Evolutionary conservation across 83 land plant species (phyloP), one percentile per base, ranked within the genome.

Genomic region (Diphasiastrum complanatum): DNA sequence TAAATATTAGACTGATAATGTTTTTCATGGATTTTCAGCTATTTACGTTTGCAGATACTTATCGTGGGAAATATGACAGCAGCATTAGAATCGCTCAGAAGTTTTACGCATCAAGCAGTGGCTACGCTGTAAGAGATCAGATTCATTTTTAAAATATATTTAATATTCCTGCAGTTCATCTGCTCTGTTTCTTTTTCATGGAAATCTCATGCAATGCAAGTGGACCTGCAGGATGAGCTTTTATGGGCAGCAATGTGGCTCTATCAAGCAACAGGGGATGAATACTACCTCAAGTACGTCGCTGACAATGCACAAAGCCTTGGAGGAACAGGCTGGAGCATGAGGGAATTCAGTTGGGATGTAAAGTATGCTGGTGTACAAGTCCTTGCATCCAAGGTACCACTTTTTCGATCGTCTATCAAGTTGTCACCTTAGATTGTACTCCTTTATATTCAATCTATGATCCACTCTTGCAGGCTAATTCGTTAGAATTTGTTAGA

Each of bases 161-260:
- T 11, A 10, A 5, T 63, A 38, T 25, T 60, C 10, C 22, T 10
- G 4, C 31, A 61, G 28, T 33, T 66, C 38, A 3, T 27, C 16
- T 20, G 72, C 55, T 1, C 31, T 2, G 3, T 0, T 14, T 38
- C 27, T 0, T 10, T 1, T 1, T 8, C n/a, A n/a, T n/a, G n/a
- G n/a, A n/a, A n/a, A n/a, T n/a, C n/a, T n/a, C n/a, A n/a, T n/a
- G 0, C 0, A 50, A 18, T 3, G 45, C 25, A 30, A 37, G 52
- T 3, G 35, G 27, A 14, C 28, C 41, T 69, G 38, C 71, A 88
- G 96, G 97, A 92, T 75, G 97, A 92, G 54, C 60, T 92, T 10
- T 63, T 92, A 35, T 92, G 97, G 97, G 87, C 91, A 0, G 90
- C 97, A 0, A 47, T 89, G 6, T 91, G 97, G 97, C 77, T 91